A percentile compares a stretch with the other conserved stretches of the same genome.
phyloP scores from a whole-genome alignment of 1,139 yeast genomes.

The Geotrichum restrictum region DNA sequence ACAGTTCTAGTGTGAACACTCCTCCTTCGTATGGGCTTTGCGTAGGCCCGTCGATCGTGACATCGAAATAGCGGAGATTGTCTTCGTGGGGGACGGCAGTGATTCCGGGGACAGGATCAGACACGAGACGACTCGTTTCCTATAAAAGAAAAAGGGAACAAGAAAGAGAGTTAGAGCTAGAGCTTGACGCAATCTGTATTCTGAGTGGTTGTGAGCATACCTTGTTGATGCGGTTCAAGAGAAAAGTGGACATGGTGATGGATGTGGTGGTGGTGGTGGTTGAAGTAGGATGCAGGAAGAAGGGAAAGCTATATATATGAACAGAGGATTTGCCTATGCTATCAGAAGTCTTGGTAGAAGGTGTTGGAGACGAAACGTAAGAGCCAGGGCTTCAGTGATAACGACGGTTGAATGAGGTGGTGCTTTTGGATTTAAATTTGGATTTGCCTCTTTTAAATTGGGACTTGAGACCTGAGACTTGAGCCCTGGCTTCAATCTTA shows the following conservation, averaged over 20 bases:
- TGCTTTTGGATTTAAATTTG: background rate
- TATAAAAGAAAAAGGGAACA: conserved; percentile 29
- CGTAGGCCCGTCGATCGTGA: conserved; percentile 83
- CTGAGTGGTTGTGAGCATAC: conserved; percentile 4
- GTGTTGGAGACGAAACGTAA: background rate
- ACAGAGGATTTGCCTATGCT: background rate
- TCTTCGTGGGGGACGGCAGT: conserved; percentile 90
- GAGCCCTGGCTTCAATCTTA: background rate
- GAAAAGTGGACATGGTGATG: conserved; percentile 15
- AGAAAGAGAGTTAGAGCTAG: background rate
- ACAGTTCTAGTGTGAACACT: conserved; percentile 68
- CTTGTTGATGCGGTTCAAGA: conserved; percentile 20
- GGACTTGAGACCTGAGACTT: conserved; percentile 1
- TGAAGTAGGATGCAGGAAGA: background rate
- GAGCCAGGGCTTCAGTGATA: background rate
- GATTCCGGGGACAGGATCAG: conserved; percentile 97
- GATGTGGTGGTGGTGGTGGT: no score
- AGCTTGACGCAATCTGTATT: background rate
- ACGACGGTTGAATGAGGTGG: conserved; percentile 5
- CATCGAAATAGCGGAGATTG: conserved; percentile 85
- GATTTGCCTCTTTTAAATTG: background rate
- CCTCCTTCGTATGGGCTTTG: conserved; percentile 83
- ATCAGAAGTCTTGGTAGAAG: no score
- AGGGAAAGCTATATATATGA: background rate
- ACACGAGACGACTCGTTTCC: conserved; percentile 87